Conservation (phyloP, 2,329 filamentous ascomycete species). For the Cladorrhinum sp. region DNA sequence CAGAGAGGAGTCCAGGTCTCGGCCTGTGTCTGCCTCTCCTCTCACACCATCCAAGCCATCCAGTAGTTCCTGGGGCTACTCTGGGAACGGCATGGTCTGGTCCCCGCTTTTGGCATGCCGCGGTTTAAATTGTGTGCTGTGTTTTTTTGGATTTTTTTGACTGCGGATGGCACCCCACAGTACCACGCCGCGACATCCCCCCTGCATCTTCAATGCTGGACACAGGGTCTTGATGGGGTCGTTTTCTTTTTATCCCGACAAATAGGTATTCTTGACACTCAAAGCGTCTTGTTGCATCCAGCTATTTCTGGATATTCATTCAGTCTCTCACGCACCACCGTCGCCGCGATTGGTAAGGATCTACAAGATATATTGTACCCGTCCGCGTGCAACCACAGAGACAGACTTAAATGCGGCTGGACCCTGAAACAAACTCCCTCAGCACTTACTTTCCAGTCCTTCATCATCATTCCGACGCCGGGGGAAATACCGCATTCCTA, state of each 20-base stretch:
- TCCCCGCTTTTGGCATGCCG: conserved; percentile 3
- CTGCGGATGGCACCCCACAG: neutral
- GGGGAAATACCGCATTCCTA: neutral
- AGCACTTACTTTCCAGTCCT: too few relatives aligned
- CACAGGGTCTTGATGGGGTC: neutral
- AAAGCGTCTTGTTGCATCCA: neutral
- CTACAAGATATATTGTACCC: neutral
- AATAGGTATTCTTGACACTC: too few relatives aligned
- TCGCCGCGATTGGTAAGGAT: neutral
- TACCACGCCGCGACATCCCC: neutral
- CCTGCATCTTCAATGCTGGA: neutral
- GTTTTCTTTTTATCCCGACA: too few relatives aligned
- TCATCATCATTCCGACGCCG: neutral
- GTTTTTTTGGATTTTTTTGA: neutral
- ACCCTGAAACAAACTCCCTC: neutral
- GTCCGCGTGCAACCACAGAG: neutral
- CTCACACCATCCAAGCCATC: neutral
- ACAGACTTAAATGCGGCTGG: neutral
- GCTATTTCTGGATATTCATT: neutral
- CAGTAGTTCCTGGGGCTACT: neutral
- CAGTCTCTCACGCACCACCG: neutral
- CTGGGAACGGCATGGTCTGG: conserved; percentile 1
- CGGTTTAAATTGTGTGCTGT: neutral
- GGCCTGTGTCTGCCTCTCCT: neutral
- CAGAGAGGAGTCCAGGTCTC: neutral